These are phyloP conservation scores for Venturia effusa DNA, from an alignment of 2,329 filamentous ascomycete species.

Conservation along the genomic window DNA sequence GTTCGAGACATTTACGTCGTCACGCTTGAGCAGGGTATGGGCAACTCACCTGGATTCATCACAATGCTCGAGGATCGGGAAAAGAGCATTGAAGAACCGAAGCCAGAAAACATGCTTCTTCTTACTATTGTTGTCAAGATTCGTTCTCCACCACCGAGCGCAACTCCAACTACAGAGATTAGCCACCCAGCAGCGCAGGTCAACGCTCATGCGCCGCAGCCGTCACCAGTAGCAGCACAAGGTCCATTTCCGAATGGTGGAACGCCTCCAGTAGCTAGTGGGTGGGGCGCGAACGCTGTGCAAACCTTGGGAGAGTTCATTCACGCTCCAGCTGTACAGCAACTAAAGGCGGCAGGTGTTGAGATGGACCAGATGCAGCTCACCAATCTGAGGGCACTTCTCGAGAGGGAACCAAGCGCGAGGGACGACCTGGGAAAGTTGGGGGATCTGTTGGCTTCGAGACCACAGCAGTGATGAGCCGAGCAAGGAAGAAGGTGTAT, in stretches of 20 bases:
- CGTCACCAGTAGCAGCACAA: slow-evolving; percentile 9
- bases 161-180: background rate
- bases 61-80: slow-evolving; percentile 72
- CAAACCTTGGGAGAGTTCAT: slow-evolving; percentile 34
- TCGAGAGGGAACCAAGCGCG: slow-evolving; percentile 54
- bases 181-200: slow-evolving; percentile 1
- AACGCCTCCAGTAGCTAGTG: slow-evolving; percentile 3
- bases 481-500: background rate
- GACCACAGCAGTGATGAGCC: background rate
- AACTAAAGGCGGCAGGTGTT: slow-evolving; percentile 26
- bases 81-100: slow-evolving; percentile 54
- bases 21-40: slow-evolving; percentile 60
- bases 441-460: slow-evolving; percentile 9
- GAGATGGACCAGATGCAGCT: slow-evolving; percentile 47
- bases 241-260: slow-evolving; percentile 13
- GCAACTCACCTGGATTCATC: slow-evolving; percentile 69
- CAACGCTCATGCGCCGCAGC: slow-evolving; percentile 9
- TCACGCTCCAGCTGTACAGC: slow-evolving; percentile 29
- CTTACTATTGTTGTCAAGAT: slow-evolving; percentile 67
- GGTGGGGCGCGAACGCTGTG: slow-evolving; percentile 19
- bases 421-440: slow-evolving; percentile 43
- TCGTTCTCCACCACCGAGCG: slow-evolving; percentile 17
- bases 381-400: slow-evolving; percentile 58
- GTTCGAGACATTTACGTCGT: slow-evolving; percentile 89
- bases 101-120: slow-evolving; percentile 66